These are phyloP conservation scores for Raffaelea arxii DNA, from an alignment of 2,329 filamentous ascomycete genomes.

Conservation along the genomic window DNA sequence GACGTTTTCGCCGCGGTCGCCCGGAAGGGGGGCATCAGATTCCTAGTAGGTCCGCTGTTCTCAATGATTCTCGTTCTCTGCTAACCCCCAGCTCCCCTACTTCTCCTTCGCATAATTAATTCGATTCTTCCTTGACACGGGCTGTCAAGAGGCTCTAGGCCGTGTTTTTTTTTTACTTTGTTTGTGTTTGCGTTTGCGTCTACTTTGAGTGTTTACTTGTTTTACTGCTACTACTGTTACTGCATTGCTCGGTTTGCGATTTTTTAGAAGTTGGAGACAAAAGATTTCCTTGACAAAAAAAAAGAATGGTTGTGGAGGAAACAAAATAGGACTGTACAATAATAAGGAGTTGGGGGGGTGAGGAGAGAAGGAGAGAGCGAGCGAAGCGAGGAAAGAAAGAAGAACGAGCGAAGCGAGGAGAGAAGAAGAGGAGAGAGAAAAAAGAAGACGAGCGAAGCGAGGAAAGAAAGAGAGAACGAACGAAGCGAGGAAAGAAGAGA, in stretches of 20 bases:
- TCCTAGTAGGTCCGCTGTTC: constrained; percentile 25
- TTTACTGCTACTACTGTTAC: neutral
- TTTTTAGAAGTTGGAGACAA: neutral
- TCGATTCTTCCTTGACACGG: constrained; percentile 4
- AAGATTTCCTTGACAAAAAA: constrained; percentile 1
- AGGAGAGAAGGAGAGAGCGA: no score
- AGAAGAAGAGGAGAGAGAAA: neutral
- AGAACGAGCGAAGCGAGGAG: neutral
- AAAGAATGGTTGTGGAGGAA: neutral
- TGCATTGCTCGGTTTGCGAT: neutral
- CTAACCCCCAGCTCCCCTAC: constrained; percentile 23
- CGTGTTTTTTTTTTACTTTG: neutral
- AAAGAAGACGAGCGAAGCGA: neutral
- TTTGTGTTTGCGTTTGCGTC: neutral
- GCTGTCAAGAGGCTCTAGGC: constrained; percentile 9
- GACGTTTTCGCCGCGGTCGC: constrained; percentile 33
- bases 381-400: no score
- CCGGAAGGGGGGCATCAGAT: constrained; percentile 26
- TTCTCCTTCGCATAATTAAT: constrained; percentile 27
- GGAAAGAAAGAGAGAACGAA: no score
- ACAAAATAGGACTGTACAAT: constrained; percentile 1
- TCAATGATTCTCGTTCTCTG: neutral
- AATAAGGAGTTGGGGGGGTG: neutral
- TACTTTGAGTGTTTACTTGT: neutral
- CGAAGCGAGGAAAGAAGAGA: no score